Evolutionary conservation across 2,329 filamentous ascomycete species (phyloP).

Genomic region (Hirsutella minnesotensis): DNA sequence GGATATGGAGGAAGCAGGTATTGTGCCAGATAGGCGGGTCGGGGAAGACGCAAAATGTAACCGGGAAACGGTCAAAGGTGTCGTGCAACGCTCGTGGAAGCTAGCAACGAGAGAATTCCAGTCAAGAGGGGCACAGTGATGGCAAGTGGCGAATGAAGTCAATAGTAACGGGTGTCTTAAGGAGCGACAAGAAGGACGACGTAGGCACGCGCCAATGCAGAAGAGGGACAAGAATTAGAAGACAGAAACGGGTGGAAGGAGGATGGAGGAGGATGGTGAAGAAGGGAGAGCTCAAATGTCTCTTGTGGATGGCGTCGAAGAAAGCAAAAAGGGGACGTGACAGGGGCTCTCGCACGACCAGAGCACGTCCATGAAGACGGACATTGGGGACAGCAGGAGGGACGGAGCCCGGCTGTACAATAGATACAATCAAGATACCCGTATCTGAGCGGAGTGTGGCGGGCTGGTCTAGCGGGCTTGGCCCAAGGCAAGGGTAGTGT

Average conservation of each 20-base stretch:
- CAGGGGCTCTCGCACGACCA: too few species aligned
- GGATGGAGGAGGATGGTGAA: background rate
- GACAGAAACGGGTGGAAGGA: background rate
- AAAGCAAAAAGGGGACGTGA: background rate
- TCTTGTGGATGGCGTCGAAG: background rate
- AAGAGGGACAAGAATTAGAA: background rate
- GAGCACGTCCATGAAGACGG: too few species aligned
- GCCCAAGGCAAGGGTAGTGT: too few species aligned
- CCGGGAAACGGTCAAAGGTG: background rate
- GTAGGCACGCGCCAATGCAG: background rate
- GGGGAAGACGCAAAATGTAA: background rate
- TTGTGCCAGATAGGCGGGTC: background rate
- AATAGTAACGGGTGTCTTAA: background rate
- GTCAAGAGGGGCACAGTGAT: background rate
- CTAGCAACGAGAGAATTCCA: background rate
- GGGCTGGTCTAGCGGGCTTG: too few species aligned
- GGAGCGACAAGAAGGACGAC: slow-evolving; percentile 1
- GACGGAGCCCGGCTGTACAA: too few species aligned
- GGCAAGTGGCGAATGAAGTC: background rate
- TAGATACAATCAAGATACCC: too few species aligned
- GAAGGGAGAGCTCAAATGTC: background rate
- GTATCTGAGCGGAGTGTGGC: too few species aligned
- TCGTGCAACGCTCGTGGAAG: background rate
- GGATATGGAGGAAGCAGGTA: background rate
- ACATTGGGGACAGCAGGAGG: too few species aligned